Conservation (phyloP, 169 alveolate species). For the Plasmodium malariae region DNA sequence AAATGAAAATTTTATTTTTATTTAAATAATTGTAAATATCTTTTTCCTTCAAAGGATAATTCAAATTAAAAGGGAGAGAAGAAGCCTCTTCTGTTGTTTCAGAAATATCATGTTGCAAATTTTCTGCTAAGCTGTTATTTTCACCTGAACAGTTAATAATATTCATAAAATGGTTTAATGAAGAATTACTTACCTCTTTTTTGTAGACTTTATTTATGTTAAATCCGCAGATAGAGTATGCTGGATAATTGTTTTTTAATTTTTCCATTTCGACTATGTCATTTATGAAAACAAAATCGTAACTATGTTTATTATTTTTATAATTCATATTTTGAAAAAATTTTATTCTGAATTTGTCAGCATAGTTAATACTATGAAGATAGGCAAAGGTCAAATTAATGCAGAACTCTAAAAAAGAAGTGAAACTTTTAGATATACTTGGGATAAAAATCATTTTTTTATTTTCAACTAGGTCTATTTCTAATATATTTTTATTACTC, state of each 20-base stretch:
- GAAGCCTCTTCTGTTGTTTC: background rate
- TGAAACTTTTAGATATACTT: constrained; percentile 71
- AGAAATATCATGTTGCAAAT: background rate
- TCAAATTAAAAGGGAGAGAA: background rate
- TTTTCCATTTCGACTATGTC: constrained; percentile 68
- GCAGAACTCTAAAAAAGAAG: constrained; percentile 61
- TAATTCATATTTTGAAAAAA: constrained; percentile 72
- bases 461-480: constrained; percentile 54
- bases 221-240: constrained; percentile 29
- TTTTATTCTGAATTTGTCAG: constrained; percentile 50
- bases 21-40: constrained; percentile 53
- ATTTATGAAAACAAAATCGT: constrained; percentile 41
- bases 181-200: constrained; percentile 27
- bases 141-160: constrained; percentile 32
- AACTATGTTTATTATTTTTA: constrained; percentile 71
- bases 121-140: background rate
- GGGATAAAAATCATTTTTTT: constrained; percentile 54
- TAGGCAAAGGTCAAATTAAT: constrained; percentile 44
- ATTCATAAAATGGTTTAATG: constrained; percentile 23
- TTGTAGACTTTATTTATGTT: constrained; percentile 22
- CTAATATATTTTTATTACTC: constrained; percentile 31
- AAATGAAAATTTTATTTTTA: constrained; percentile 43
- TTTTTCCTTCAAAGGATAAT: constrained; percentile 8
- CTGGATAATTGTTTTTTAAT: constrained; percentile 18
- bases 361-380: constrained; percentile 51